phyloP scores from a whole-genome alignment of 2,329 filamentous ascomycete genomes.

The Fusarium foetens region DNA sequence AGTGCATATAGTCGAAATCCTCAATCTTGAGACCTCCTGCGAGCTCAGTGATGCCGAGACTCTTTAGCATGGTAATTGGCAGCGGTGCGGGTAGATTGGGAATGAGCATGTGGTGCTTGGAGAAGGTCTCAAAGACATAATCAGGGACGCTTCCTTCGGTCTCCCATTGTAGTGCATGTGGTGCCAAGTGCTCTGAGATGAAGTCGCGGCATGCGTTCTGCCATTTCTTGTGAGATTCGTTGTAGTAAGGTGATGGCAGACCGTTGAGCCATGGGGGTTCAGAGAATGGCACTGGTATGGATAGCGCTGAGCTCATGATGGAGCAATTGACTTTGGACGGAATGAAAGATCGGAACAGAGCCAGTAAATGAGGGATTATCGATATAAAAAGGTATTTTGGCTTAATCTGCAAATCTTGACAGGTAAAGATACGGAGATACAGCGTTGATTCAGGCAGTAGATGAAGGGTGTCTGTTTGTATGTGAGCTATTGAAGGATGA shows the following conservation, averaged over 20 bases:
- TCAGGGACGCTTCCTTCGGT: neutral
- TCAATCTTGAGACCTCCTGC: neutral
- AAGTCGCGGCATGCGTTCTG: neutral
- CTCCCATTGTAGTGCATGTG: neutral
- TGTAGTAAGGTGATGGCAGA: neutral
- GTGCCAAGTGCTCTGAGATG: neutral
- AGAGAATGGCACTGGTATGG: neutral
- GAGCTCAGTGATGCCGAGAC: neutral
- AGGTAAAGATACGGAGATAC: rapidly evolving
- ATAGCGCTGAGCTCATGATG: neutral
- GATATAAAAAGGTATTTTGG: too few species aligned
- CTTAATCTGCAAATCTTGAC: rapidly evolving
- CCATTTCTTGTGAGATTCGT: neutral
- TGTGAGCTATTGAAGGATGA: too few species aligned
- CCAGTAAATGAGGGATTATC: too few species aligned
- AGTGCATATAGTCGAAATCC: neutral
- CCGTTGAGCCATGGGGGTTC: neutral
- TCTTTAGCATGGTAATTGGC: neutral
- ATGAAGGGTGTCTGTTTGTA: neutral
- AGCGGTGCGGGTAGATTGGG: neutral
- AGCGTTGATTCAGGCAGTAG: rapidly evolving
- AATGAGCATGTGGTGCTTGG: neutral
- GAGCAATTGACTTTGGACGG: neutral
- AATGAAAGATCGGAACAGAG: neutral
- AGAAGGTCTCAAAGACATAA: neutral